phyloP scores from a whole-genome alignment of 345 rosid species.

The Nephelium lappaceum region DNA sequence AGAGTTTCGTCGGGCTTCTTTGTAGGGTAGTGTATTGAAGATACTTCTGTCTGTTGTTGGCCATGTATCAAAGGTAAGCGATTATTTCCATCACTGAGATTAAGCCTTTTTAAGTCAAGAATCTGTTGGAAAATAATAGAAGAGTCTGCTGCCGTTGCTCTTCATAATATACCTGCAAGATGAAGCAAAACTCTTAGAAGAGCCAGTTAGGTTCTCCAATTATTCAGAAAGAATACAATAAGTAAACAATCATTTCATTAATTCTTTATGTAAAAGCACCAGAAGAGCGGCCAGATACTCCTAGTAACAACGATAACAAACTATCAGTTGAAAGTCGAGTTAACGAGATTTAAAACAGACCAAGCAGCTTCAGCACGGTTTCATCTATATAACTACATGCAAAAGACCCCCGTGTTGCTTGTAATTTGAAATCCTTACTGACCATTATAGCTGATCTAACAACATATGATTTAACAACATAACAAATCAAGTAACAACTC shows the following conservation, averaged over 20 bases:
- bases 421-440: not conserved
- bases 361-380: not conserved
- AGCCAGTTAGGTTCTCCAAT: not conserved
- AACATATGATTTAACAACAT: not conserved
- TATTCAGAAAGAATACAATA: conserved; percentile 10
- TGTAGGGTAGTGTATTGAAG: conserved; percentile 16
- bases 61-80: conserved; percentile 18
- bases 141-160: conserved; percentile 32
- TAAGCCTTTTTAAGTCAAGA: conserved; percentile 66
- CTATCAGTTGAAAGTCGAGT: not conserved
- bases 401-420: not conserved
- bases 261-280: not conserved
- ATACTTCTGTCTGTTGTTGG: conserved; percentile 31
- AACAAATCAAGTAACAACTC: not conserved
- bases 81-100: conserved; percentile 41
- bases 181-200: conserved; percentile 12
- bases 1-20: conserved; percentile 28
- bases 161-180: conserved; percentile 36
- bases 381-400: not conserved
- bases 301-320: not conserved
- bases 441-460: not conserved
- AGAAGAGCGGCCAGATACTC: not conserved
- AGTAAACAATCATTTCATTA: not conserved
- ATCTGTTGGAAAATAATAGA: conserved; percentile 67
- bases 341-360: not conserved